Conservation (phyloP, 768 basidiomycete genomes). For the Podaxis rugospora region DNA sequence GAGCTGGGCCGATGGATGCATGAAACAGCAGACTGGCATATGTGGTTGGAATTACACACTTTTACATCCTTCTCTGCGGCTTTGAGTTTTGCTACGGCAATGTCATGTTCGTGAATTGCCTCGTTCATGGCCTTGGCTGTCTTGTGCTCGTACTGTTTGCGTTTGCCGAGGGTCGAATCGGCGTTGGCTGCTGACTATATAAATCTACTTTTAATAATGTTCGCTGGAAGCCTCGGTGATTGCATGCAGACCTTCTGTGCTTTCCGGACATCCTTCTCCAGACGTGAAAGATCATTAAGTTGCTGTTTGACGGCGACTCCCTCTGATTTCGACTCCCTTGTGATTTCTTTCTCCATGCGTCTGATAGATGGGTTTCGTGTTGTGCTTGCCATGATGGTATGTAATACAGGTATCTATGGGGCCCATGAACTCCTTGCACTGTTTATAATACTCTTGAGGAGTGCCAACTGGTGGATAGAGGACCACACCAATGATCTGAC, state of each 20-base stretch:
- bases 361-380: slow-evolving; percentile 24
- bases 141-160: slow-evolving; percentile 46
- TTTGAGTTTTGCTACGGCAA: slow-evolving; percentile 36
- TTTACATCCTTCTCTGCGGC: slow-evolving; percentile 40
- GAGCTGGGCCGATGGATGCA: not conserved
- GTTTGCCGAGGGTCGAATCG: slow-evolving; percentile 28
- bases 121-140: slow-evolving; percentile 43
- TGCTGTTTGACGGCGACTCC: slow-evolving; percentile 45
- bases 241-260: slow-evolving; percentile 41
- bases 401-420: slow-evolving; percentile 5
- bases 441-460: not conserved
- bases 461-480: not conserved
- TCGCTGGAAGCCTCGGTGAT: not conserved
- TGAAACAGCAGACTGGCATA: not conserved
- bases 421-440: not conserved
- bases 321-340: slow-evolving; percentile 49
- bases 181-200: slow-evolving; percentile 15
- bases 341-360: slow-evolving; percentile 38
- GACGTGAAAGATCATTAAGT: slow-evolving; percentile 46
- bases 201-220: not conserved
- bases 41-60: slow-evolving; percentile 20
- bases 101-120: slow-evolving; percentile 48
- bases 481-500: not conserved
- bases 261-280: slow-evolving; percentile 51
- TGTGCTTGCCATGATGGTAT: slow-evolving; percentile 11